These are phyloP conservation scores for Rhizopogon roseolus DNA, from an alignment of 768 basidiomycete genomes.

Conservation along the genomic window DNA sequence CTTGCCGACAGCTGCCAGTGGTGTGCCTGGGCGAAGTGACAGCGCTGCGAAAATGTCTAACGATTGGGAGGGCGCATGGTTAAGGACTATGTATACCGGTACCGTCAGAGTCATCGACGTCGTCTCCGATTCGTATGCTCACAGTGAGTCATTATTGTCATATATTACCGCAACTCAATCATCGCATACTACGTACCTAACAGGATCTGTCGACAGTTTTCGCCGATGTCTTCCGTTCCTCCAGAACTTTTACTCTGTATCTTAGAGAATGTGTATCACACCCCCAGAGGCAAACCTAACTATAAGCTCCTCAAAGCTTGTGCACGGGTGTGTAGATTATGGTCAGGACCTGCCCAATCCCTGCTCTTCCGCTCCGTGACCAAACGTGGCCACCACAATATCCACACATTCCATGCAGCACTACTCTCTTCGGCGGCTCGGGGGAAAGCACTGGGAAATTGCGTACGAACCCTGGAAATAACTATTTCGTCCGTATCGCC, in stretches of 20 bases:
- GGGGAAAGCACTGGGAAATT: constrained; percentile 10
- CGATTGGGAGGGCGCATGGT: no score
- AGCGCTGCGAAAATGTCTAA: no score
- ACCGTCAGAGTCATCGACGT: no score
- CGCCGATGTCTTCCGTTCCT: constrained; percentile 13
- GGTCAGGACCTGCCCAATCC: constrained; percentile 24
- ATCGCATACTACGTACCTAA: no score
- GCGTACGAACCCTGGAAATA: constrained; percentile 19
- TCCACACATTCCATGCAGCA: constrained; percentile 10
- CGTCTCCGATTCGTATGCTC: no score
- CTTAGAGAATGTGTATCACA: constrained; percentile 21
- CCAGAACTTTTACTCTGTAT: constrained; percentile 16
- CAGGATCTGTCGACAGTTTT: no score
- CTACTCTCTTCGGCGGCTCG: constrained; percentile 10
- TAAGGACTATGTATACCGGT: no score
- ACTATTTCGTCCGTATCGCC: background rate
- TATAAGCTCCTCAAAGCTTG: constrained; percentile 16
- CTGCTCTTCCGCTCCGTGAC: constrained; percentile 20
- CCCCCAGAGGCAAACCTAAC: constrained; percentile 11
- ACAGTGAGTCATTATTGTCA: no score
- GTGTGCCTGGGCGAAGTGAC: no score
- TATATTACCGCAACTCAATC: no score
- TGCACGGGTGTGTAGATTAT: constrained; percentile 22
- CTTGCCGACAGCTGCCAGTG: no score
- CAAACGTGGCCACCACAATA: background rate